Evolutionary conservation across 2,329 filamentous ascomycete species (phyloP).

Genomic region (Aspergillus versicolor): DNA sequence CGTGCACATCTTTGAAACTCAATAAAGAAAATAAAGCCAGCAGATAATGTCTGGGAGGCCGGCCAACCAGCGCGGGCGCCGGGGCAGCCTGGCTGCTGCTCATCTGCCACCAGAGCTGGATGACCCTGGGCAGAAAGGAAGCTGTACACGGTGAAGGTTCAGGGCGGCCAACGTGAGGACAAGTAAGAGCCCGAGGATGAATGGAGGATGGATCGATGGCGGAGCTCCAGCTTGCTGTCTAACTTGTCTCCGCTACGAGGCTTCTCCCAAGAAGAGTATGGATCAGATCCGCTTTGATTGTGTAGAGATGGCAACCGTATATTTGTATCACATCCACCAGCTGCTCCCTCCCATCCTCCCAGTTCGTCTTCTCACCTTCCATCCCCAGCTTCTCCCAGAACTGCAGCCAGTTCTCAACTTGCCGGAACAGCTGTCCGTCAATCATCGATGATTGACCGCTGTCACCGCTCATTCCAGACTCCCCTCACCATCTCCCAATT

Average conservation of each 20-base stretch:
- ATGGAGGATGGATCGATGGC: conserved; percentile 4
- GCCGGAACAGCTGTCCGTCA: background rate
- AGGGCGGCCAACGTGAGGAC: conserved; percentile 6
- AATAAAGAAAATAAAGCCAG: background rate
- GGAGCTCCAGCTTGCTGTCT: background rate
- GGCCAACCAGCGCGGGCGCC: background rate
- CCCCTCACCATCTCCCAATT: background rate
- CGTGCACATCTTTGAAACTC: background rate
- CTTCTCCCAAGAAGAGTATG: background rate
- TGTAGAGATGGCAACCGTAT: background rate
- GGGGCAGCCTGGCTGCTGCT: conserved; percentile 1
- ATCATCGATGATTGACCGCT: conserved; percentile 18
- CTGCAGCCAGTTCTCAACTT: background rate
- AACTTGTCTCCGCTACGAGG: background rate
- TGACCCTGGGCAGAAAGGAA: background rate
- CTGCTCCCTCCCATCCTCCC: background rate
- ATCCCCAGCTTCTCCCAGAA: background rate
- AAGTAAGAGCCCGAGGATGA: conserved; percentile 5
- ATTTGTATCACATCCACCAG: conserved; percentile 17
- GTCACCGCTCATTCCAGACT: conserved; percentile 18
- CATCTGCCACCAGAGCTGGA: conserved; percentile 12
- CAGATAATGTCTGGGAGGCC: background rate
- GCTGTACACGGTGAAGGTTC: background rate
- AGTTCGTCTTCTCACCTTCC: background rate
- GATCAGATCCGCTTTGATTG: conserved; percentile 1